Conservation (phyloP, 192 early-diverging fungal species). For the Lobosporangium transversale region DNA sequence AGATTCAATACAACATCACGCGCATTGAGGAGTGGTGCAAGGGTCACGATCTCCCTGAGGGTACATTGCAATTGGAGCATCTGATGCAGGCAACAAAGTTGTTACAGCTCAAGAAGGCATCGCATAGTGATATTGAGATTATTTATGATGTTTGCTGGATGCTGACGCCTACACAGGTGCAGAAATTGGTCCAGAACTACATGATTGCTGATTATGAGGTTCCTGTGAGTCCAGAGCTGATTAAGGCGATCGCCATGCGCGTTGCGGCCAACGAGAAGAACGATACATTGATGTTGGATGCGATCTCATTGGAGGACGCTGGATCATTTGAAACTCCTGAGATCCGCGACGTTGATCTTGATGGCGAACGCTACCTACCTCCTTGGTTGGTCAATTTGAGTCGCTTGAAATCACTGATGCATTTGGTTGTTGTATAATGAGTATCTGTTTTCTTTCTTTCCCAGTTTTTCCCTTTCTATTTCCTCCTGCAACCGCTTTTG, state of each 20-base stretch:
- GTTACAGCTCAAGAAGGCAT: conserved; percentile 92
- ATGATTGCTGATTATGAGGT: conserved; percentile 97
- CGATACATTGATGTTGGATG: conserved; percentile 92
- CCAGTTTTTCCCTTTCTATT: conserved; percentile 2
- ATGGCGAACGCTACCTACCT: conserved; percentile 60
- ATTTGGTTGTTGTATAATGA: conserved; percentile 43
- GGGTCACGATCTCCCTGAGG: conserved; percentile 91
- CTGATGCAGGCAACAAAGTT: conserved; percentile 97
- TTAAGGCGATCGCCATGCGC: conserved; percentile 88
- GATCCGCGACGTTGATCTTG: conserved; percentile 53
- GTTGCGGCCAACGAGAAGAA: conserved; percentile 89
- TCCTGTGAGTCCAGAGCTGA: conserved; percentile 82
- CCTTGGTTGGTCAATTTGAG: conserved; percentile 49
- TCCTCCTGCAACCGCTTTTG: conserved; percentile 9
- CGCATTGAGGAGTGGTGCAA: conserved; percentile 99
- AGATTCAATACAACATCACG: conserved; percentile 99
- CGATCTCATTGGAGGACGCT: conserved; percentile 69
- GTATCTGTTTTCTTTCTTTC: neutral
- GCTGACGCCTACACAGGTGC: conserved; percentile 96
- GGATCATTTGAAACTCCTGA: conserved; percentile 68
- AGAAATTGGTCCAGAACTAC: conserved; percentile 96
- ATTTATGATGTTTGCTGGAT: conserved; percentile 99
- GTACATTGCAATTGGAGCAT: conserved; percentile 90
- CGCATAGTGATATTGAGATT: conserved; percentile 88
- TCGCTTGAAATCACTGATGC: conserved; percentile 50